Evolutionary conservation across 1,284 basidiomycete species (phyloP), one percentile per base, ranked within the genome.

Genomic region (Cutaneotrichosporon dermatis): DNA sequence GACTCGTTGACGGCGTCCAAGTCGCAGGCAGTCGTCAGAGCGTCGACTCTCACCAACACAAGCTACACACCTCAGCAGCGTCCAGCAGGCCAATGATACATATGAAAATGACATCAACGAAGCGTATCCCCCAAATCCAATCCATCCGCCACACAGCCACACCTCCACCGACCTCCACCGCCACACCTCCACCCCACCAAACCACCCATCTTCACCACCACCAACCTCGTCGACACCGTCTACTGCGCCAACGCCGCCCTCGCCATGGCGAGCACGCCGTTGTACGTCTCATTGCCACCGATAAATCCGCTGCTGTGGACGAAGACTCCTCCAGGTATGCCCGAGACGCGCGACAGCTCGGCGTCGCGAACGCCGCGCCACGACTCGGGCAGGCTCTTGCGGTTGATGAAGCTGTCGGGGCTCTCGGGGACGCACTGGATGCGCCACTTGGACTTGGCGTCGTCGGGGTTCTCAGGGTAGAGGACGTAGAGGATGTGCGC

Each of bases 301-400:
- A 94, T 98, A 75, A 99, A 99, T 3, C 95, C 95, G 60, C 88
- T 89, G 1, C 92, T 90, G 79, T 99, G 95, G 35, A 94, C 87
- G 74, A 99, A 99, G 58, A 97, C 85, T 56, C 92, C 85, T 1
- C 87, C 91, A 0, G 85, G 83, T 63, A 98, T 86, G 2, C 91
- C 92, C 10, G 85, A 86, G 11, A 86, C 78, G 66, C 86, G 80
- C 51, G 86, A 88, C 48, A 99, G 80, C 53, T 84, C 83, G 8
- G 89, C 87, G 74, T 99, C 96, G 48, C 96, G 83, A 43, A 95
- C 78, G 8, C 96, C 95, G 63, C 94, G 83, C 95, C 96, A 99
- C 60, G 82, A 81, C 76, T 97, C 92, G 2, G 96, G 95, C 42
- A 99, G 81, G 1, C 92, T 86, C 76, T 95, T 96, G 49, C 96